Percentiles rank a stretch among this genome's conserved stretches.
Evolutionary conservation across 1,139 yeast genomes (phyloP).

Genomic region (Blastobotrys apis): DNA sequence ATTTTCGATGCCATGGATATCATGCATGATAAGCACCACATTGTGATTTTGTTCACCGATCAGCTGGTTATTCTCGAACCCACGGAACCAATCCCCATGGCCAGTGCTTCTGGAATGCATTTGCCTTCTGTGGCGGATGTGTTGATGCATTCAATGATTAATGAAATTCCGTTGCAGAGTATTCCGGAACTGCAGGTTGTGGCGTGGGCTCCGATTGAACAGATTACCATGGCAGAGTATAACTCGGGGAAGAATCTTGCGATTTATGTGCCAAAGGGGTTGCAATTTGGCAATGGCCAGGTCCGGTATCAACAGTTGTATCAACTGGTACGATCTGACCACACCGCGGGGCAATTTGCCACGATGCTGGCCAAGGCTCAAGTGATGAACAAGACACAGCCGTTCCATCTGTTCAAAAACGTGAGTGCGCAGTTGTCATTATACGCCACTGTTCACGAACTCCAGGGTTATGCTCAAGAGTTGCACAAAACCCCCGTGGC

Average conservation of each 20-base stretch:
- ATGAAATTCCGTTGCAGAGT: slow-evolving; percentile 72
- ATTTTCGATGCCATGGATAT: slow-evolving; percentile 59
- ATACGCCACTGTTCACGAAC: slow-evolving; percentile 79
- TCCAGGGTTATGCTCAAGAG: slow-evolving; percentile 55
- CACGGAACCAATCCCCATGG: slow-evolving; percentile 30
- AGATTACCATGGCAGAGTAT: slow-evolving; percentile 35
- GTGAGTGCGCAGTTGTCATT: slow-evolving; percentile 43
- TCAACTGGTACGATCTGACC: slow-evolving; percentile 35
- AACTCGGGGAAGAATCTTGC: slow-evolving; percentile 20
- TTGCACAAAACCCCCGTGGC: slow-evolving; percentile 49
- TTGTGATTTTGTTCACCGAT: slow-evolving; percentile 78
- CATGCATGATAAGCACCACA: slow-evolving; percentile 34
- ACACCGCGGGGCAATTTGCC: slow-evolving; percentile 47
- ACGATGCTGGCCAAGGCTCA: slow-evolving; percentile 72
- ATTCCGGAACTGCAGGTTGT: slow-evolving; percentile 67
- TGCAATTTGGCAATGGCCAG: slow-evolving; percentile 9
- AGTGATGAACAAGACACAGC: slow-evolving; percentile 71
- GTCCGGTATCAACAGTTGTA: slow-evolving; percentile 26
- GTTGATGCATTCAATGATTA: slow-evolving; percentile 82
- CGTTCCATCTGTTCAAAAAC: slow-evolving; percentile 74
- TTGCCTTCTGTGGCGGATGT: slow-evolving; percentile 70
- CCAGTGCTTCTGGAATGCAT: slow-evolving; percentile 39
- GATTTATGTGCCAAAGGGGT: slow-evolving; percentile 12
- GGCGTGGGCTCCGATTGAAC: slow-evolving; percentile 64
- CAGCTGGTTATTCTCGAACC: slow-evolving; percentile 57